These are phyloP conservation scores for Schizothecium vesticola DNA, from an alignment of 495 filamentous ascomycete genomes.

Conservation along the genomic window DNA sequence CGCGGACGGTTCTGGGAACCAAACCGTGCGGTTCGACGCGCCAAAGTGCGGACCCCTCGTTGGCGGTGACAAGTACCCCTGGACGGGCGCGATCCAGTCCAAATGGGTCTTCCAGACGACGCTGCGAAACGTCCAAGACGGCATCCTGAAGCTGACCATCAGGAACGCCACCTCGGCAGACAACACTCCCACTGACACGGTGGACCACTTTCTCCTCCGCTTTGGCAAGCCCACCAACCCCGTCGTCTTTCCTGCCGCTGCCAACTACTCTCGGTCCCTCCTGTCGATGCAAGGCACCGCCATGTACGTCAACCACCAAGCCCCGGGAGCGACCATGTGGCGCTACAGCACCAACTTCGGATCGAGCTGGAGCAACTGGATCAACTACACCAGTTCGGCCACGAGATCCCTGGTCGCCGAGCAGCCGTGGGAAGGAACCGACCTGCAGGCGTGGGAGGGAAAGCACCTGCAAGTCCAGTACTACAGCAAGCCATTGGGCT, in stretches of 20 bases:
- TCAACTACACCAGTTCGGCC: constrained; percentile 46
- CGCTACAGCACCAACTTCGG: constrained; percentile 61
- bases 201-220: constrained; percentile 50
- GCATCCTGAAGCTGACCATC: constrained; percentile 59
- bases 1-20: constrained; percentile 4
- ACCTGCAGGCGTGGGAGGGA: constrained; percentile 57
- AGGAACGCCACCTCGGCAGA: constrained; percentile 38
- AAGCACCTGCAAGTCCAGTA: constrained; percentile 65
- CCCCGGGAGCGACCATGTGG: constrained; percentile 59
- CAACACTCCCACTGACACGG: constrained; percentile 36
- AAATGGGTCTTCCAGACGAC: constrained; percentile 51
- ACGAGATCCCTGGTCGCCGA: constrained; percentile 37
- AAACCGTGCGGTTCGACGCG: constrained; percentile 48
- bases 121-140: constrained; percentile 57
- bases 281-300: constrained; percentile 33
- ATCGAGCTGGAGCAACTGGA: constrained; percentile 56
- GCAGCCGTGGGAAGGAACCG: constrained; percentile 54
- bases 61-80: constrained; percentile 2
- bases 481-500: constrained; percentile 59
- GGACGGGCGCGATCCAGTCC: constrained; percentile 46
- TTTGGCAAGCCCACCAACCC: constrained; percentile 47
- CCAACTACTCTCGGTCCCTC: constrained; percentile 55
- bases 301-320: constrained; percentile 53
- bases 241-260: constrained; percentile 51
- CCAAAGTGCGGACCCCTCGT: constrained; percentile 33